Conservation (phyloP, 768 basidiomycete genomes). For the Neoboletus brunneissimus region DNA sequence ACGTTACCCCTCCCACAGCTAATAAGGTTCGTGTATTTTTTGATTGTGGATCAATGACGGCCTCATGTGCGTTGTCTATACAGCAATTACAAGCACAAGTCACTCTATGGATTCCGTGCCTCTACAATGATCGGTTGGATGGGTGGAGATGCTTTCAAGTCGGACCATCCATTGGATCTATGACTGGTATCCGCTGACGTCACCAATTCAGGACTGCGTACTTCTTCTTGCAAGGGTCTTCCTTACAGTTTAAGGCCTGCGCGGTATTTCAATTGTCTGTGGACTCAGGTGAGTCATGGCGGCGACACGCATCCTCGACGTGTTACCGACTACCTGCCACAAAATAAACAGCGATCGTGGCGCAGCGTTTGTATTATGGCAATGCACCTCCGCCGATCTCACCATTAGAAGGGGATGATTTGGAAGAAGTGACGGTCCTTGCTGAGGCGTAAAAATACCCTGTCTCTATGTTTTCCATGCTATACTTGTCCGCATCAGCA, state of each 20-base stretch:
- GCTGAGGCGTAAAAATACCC: slow-evolving; percentile 47
- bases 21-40: slow-evolving; percentile 52
- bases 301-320: slow-evolving; percentile 1
- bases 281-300: slow-evolving; percentile 58
- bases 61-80: slow-evolving; percentile 19
- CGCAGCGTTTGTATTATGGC: slow-evolving; percentile 75
- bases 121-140: slow-evolving; percentile 82
- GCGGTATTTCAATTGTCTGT: slow-evolving; percentile 81
- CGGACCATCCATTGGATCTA: slow-evolving; percentile 20
- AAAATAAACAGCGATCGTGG: slow-evolving; percentile 57
- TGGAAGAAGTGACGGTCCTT: slow-evolving; percentile 73
- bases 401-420: slow-evolving; percentile 52
- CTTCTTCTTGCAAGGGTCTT: slow-evolving; percentile 71
- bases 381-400: slow-evolving; percentile 55
- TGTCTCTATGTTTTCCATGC: not conserved
- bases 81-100: slow-evolving; percentile 77
- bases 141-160: slow-evolving; percentile 87
- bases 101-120: slow-evolving; percentile 80
- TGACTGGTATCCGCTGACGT: slow-evolving; percentile 16
- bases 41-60: slow-evolving; percentile 2
- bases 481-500: not conserved
- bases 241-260: slow-evolving; percentile 80
- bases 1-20: slow-evolving; percentile 85
- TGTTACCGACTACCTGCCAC: slow-evolving; percentile 10
- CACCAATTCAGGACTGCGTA: slow-evolving; percentile 58